phyloP scores from a whole-genome alignment of 2,329 filamentous ascomycete species.

The Byssothecium circinans region DNA sequence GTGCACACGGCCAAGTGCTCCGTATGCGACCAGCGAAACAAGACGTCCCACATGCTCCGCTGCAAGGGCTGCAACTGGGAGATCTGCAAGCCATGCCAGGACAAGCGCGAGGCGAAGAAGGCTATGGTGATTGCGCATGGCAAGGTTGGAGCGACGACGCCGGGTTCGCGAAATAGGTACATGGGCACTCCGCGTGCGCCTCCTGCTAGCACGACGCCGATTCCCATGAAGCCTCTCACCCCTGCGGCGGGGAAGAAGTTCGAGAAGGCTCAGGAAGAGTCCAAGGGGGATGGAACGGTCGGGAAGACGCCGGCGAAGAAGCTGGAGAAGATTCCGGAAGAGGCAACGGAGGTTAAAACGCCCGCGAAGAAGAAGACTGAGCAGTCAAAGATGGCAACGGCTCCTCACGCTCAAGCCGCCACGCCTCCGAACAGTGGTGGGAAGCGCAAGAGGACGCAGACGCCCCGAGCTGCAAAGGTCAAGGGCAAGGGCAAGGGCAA shows the following conservation, averaged over 20 bases:
- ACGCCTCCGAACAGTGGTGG: conserved; percentile 5
- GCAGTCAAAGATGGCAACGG: background rate
- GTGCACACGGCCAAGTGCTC: conserved; percentile 44
- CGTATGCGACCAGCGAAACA: conserved; percentile 39
- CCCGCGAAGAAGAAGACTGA: too few relatives aligned
- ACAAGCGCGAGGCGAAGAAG: conserved; percentile 11
- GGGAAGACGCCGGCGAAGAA: background rate
- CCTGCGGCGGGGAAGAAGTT: background rate
- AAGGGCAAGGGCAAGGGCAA: too few relatives aligned
- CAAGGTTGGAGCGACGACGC: conserved; percentile 14
- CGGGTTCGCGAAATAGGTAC: background rate
- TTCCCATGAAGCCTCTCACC: background rate
- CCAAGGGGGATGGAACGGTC: background rate
- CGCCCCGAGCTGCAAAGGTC: background rate
- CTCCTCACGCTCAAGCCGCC: background rate
- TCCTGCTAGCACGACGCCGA: background rate
- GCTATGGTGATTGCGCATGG: conserved; percentile 24
- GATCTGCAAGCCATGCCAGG: conserved; percentile 33
- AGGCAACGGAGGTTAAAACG: background rate
- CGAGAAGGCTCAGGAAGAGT: background rate
- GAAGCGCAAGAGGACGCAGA: background rate
- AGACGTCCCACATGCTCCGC: conserved; percentile 27
- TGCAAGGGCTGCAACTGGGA: conserved; percentile 41
- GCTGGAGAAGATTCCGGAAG: background rate
- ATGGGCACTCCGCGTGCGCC: conserved; percentile 1